Evolutionary conservation across 345 rosid genomes (phyloP), one percentile per base, ranked within the genome.

Genomic region (Linum usitatissimum): DNA sequence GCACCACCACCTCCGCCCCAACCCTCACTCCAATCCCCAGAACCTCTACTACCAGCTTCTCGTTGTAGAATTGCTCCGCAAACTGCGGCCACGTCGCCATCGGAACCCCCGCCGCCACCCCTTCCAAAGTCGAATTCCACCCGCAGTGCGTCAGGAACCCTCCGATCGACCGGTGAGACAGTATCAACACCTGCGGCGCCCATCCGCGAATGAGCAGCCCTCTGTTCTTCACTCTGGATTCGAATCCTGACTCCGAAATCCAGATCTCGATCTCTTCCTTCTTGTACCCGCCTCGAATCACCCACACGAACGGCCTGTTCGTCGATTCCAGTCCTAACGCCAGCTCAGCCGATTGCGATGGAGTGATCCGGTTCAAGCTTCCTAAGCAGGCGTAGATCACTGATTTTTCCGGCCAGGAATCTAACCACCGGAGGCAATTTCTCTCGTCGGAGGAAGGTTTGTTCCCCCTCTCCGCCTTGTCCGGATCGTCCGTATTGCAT

Each of bases 61-160:
- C 79, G 57, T 74, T 81, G 67, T 65, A 74, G 59, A 78, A 76
- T 49, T 76, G 82, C 73, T 78, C 78, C 2, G 68, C 73, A 0
- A 18, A 53, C 2, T 67, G 34, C 0, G 78, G 81, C 86, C 81
- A 75, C 2, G 81, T 81, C 14, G 63, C 73, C 83, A 78, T 72
- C 30, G 81, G 76, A 30, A 57, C 53, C 4, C 82, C 83, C 0
- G 81, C 69, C 0, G 73, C 18, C 14, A 78, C 3, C 2, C 64
- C 72, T n/a, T 81, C 81, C 0, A 76, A 59, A 1, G 62, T 67
- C 4, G 82, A 78, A 61, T 73, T 77, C 77, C 84, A 75, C 19
- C 79, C 76, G 15, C 79, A 77, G 53, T 77, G 84, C 10, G 78
- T 80, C 66, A 80, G 57, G 30, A 80, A 73, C n/a, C 30, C 80